phyloP scores from a whole-genome alignment of 2,329 filamentous ascomycete genomes.

The Ophiostoma novo-ulmi region DNA sequence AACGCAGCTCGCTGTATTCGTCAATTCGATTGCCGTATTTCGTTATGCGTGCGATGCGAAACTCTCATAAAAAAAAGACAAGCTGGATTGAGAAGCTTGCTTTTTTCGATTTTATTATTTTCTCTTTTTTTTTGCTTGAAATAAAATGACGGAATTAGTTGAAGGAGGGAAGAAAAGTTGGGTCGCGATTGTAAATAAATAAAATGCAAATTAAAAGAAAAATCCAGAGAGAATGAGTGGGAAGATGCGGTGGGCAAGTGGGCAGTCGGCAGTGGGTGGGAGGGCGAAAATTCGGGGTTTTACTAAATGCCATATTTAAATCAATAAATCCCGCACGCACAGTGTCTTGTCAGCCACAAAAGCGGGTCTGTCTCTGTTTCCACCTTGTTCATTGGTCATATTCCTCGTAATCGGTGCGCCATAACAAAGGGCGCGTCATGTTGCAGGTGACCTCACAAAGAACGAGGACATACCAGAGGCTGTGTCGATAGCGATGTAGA shows the following conservation, averaged over 20 bases:
- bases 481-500: background rate
- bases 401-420: background rate
- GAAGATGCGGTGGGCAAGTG: background rate
- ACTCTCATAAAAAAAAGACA: background rate
- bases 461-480: background rate
- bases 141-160: constrained; percentile 22
- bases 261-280: background rate
- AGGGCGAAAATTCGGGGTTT: constrained; percentile 5
- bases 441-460: background rate
- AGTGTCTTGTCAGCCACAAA: constrained; percentile 11
- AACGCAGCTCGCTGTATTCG: constrained; percentile 6
- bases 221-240: background rate
- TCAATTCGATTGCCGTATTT: constrained; percentile 2
- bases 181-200: constrained; percentile 18
- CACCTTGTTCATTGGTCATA: background rate
- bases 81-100: constrained; percentile 10
- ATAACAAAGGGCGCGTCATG: constrained; percentile 5
- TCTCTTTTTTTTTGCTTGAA: constrained; percentile 24
- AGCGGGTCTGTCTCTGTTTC: background rate
- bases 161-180: constrained; percentile 13
- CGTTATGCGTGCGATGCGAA: background rate
- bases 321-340: constrained; percentile 4
- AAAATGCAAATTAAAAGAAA: constrained; percentile 11
- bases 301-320: background rate
- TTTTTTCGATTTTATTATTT: constrained; percentile 25